Conservation (phyloP, 1,284 basidiomycete genomes). For the Trametes versicolor region DNA sequence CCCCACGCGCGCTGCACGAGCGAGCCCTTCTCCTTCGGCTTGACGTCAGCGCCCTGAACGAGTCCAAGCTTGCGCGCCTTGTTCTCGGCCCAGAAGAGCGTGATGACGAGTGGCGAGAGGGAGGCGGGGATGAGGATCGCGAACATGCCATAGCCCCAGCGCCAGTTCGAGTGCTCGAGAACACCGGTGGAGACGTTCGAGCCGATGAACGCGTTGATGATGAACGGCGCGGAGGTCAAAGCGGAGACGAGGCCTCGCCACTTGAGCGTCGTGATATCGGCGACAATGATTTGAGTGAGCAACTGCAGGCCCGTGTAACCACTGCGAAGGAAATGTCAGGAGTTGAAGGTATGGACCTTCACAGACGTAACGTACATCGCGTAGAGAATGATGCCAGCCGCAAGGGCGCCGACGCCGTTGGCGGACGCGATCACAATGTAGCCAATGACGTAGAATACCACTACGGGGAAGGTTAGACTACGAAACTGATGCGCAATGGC, state of each 20-base stretch:
- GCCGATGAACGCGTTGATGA: conserved; percentile 75
- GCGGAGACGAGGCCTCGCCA: conserved; percentile 80
- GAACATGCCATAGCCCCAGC: conserved; percentile 85
- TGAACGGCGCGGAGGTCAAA: conserved; percentile 72
- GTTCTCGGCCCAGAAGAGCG: conserved; percentile 77
- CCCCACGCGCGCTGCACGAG: conserved; percentile 40
- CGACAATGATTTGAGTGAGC: conserved; percentile 77
- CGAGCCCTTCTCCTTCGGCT: conserved; percentile 6
- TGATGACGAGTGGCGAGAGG: conserved; percentile 66
- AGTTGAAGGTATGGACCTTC: too few species aligned
- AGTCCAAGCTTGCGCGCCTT: conserved; percentile 65
- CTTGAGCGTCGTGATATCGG: conserved; percentile 83
- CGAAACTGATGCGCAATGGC: neutral
- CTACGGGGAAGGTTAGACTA: conserved; percentile 40
- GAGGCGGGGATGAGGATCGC: conserved; percentile 66
- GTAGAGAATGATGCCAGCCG: conserved; percentile 56
- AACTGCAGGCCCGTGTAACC: conserved; percentile 77
- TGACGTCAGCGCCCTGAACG: conserved; percentile 36
- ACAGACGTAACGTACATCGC: conserved; percentile 53
- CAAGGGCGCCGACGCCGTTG: conserved; percentile 55
- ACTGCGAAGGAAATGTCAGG: conserved; percentile 42
- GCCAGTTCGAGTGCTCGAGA: conserved; percentile 68
- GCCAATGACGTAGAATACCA: conserved; percentile 66
- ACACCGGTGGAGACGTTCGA: conserved; percentile 72
- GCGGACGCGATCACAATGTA: conserved; percentile 79